Evolutionary conservation across 805 yeast species (phyloP).

Genomic region (Metschnikowia reukaufii): DNA sequence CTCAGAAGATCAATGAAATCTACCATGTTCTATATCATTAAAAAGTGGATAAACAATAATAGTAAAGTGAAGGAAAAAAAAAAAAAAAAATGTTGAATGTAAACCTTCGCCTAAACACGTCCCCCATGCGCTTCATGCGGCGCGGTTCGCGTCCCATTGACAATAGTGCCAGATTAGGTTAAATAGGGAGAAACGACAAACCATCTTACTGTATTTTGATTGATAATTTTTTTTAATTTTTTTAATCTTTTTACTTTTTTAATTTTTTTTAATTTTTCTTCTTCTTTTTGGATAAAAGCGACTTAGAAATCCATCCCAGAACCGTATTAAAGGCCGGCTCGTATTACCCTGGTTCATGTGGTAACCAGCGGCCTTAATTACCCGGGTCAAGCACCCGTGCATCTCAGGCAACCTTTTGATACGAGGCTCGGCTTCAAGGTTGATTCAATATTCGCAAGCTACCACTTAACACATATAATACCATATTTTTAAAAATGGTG

Average conservation of each 20-base stretch:
- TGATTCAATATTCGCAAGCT: background rate
- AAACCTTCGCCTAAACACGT: background rate
- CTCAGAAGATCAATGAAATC: conserved; percentile 20
- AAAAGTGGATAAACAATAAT: background rate
- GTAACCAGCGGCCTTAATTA: background rate
- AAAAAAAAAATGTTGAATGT: background rate
- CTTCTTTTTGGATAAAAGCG: too few relatives aligned
- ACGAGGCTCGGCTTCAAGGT: conserved; percentile 1
- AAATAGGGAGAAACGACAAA: too few relatives aligned
- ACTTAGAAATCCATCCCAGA: too few relatives aligned
- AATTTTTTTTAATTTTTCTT: too few relatives aligned
- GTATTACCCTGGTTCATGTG: background rate
- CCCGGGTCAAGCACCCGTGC: conserved; percentile 1
- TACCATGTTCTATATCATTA: conserved; percentile 3
- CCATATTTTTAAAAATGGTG: conserved; percentile 15
- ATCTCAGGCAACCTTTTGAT: background rate
- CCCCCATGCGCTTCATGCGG: background rate
- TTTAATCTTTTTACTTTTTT: too few relatives aligned
- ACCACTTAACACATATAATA: background rate
- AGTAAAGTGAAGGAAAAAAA: background rate
- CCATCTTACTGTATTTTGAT: background rate
- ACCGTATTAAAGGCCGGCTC: too few relatives aligned
- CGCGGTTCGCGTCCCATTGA: background rate
- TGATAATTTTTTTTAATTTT: background rate
- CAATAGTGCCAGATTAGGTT: background rate